Evolutionary conservation across 2,329 filamentous ascomycete species (phyloP).

Genomic region (Cytospora piceicola): DNA sequence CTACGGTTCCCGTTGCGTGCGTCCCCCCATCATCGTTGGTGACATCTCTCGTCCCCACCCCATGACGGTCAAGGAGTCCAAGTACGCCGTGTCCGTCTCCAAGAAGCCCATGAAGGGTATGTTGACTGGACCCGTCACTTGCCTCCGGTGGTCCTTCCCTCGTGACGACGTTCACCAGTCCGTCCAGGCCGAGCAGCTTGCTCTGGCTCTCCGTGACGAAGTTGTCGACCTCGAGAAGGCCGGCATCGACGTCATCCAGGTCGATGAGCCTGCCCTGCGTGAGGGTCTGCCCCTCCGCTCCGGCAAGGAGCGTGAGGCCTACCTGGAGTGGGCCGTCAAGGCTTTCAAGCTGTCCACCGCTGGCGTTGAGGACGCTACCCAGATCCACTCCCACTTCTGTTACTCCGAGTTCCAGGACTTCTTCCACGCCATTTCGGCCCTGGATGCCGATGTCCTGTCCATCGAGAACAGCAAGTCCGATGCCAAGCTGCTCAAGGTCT

Average conservation of each 20-base stretch:
- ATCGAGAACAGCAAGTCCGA: constrained; percentile 99
- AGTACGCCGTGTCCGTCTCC: constrained; percentile 94
- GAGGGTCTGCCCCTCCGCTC: constrained; percentile 97
- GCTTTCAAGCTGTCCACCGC: constrained; percentile 96
- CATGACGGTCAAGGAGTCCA: constrained; percentile 99
- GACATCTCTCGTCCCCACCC: constrained; percentile 95
- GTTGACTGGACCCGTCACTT: constrained; percentile 98
- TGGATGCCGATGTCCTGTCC: constrained; percentile 96
- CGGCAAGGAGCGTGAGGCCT: constrained; percentile 93
- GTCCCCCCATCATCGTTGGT: constrained; percentile 97
- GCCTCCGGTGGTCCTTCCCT: constrained; percentile 98
- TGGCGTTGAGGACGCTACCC: constrained; percentile 91
- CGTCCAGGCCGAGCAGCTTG: constrained; percentile 97
- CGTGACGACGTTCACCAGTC: constrained; percentile 99
- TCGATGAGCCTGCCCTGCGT: constrained; percentile 98
- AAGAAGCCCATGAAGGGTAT: constrained; percentile 99
- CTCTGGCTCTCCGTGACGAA: constrained; percentile 96
- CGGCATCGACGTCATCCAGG: constrained; percentile 96
- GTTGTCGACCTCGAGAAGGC: constrained; percentile 97
- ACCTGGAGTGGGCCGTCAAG: constrained; percentile 96
- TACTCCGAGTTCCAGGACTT: constrained; percentile 99
- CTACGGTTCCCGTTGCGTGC: constrained; percentile 97
- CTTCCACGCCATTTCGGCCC: constrained; percentile 98
- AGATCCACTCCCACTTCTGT: constrained; percentile 99
- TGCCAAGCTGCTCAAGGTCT: constrained; percentile 98